Evolutionary conservation across 164 flowering plant species (phyloP).

Genomic region (Paratinospora sagittata): DNA sequence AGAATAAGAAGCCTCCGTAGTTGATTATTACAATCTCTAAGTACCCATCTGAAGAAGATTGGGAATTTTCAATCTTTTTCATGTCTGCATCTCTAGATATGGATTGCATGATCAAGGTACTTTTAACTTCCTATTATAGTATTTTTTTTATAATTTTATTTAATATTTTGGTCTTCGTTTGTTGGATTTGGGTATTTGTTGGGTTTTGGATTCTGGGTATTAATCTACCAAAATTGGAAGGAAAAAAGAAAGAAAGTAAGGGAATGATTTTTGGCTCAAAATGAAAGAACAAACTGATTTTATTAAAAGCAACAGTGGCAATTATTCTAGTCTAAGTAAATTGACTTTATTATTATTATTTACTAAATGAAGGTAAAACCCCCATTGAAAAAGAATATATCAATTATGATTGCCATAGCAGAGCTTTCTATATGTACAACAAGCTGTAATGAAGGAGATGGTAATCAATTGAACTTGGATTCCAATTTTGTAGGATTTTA

Average conservation of each 20-base stretch:
- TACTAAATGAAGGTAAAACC: too few relatives aligned
- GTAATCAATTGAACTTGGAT: too few relatives aligned
- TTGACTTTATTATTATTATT: too few relatives aligned
- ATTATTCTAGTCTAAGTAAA: not conserved
- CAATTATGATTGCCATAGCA: too few relatives aligned
- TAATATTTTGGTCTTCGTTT: not conserved
- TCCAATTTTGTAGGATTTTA: too few relatives aligned
- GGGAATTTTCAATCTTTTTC: not conserved
- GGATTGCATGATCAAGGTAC: not conserved
- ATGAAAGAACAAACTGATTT: not conserved
- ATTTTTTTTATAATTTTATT: too few relatives aligned
- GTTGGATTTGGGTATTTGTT: not conserved
- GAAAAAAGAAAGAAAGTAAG: not conserved
- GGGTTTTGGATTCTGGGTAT: constrained; percentile 1
- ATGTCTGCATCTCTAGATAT: not conserved
- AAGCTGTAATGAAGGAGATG: too few relatives aligned
- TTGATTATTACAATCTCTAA: not conserved
- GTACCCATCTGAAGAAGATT: not conserved
- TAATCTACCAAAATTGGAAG: not conserved
- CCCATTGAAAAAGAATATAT: too few relatives aligned
- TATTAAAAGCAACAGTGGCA: too few relatives aligned
- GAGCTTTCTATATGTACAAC: too few relatives aligned
- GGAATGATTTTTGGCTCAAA: not conserved
- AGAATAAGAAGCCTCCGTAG: not conserved
- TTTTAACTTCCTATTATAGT: not conserved